Base-by-base conservation (phyloP, 495 filamentous ascomycete species). In the Eremomyces bilateralis region DNA sequence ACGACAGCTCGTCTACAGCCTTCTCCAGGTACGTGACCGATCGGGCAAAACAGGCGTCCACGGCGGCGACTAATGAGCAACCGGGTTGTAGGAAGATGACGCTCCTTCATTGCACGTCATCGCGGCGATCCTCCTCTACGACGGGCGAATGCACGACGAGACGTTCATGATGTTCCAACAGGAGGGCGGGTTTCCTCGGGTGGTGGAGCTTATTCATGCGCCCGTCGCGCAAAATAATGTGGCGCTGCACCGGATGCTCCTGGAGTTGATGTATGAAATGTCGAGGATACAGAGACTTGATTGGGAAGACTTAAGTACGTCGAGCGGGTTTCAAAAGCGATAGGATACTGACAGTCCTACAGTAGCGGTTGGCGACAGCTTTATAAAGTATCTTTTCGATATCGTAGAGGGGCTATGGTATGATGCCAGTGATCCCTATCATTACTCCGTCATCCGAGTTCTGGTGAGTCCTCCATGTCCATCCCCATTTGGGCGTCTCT, bases 261-360 rank as follows among this genome's bases (percentile, higher is more conserved):
- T 97, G 54, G 78, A 94, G 54, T 57, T 97, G 39, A 62, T 95
- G 43, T 97, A 92, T 53, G 88, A 95, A 61, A 93, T 94, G 80
- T 90, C 80, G 28, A 68, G 90, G 32, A 81, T 94, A 52, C 85
- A 95, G 56, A 63, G 72, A 31, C 50, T 97, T 15, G 72, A 68
- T 41, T 56, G 62, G 36, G 71, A 83, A 39, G 85, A 95, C 48
- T 53, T 97, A 37, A 60, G 76, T 65, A 63, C 58, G 64, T 58
- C 15, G 13, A 13, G 34, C n/a, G 12, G 25, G 1, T 25, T 1
- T 38, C 20, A 19, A 16, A 19, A 20, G 25, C 4, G 3, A 24
- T 15, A 13, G 36, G 17, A 33, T 34, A 29, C 33, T 52, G 37
- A 53, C 38, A 21, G 16, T 15, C 10, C 15, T 20, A 36, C 41